Conservation (phyloP, 2,329 filamentous ascomycete species). For the Apiospora sp. region DNA sequence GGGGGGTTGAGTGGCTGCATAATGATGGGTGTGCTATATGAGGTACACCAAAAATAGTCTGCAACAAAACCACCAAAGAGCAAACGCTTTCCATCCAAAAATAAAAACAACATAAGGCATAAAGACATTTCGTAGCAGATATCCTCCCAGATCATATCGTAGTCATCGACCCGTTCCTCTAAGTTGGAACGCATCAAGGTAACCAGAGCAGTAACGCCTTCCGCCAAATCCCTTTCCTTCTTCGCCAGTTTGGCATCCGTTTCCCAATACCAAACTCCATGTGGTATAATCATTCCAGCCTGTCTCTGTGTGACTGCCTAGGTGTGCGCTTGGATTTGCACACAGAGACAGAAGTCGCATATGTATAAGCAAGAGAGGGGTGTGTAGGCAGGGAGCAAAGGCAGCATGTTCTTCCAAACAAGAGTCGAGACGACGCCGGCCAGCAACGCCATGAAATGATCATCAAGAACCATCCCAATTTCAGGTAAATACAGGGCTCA, state of each 20-base stretch:
- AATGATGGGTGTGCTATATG: not conserved
- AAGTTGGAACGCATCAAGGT: not conserved
- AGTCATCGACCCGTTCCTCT: slow-evolving; percentile 7
- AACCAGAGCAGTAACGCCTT: slow-evolving; percentile 14
- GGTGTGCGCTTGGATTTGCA: not conserved
- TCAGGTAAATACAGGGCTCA: not conserved
- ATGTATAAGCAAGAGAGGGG: not conserved
- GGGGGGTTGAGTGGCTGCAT: not conserved
- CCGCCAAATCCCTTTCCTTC: slow-evolving; percentile 3
- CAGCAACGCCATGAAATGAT: slow-evolving; percentile 11
- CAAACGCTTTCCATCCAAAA: slow-evolving; percentile 7
- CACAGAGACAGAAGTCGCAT: not conserved
- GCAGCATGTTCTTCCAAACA: not conserved
- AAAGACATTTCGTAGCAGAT: slow-evolving; percentile 20
- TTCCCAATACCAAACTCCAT: slow-evolving; percentile 1
- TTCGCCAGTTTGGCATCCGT: not conserved
- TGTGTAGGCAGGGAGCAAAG: not conserved
- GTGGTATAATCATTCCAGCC: not conserved
- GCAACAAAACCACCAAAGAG: slow-evolving; percentile 7
- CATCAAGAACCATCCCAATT: not conserved
- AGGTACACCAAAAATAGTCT: slow-evolving; percentile 7
- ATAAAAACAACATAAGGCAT: slow-evolving; percentile 13
- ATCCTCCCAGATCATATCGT: slow-evolving; percentile 12
- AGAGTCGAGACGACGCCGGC: slow-evolving; percentile 2
- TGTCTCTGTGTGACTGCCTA: not conserved